These are phyloP conservation scores for Hemileccinum impolitum DNA, from an alignment of 768 basidiomycete genomes.

Conservation along the genomic window DNA sequence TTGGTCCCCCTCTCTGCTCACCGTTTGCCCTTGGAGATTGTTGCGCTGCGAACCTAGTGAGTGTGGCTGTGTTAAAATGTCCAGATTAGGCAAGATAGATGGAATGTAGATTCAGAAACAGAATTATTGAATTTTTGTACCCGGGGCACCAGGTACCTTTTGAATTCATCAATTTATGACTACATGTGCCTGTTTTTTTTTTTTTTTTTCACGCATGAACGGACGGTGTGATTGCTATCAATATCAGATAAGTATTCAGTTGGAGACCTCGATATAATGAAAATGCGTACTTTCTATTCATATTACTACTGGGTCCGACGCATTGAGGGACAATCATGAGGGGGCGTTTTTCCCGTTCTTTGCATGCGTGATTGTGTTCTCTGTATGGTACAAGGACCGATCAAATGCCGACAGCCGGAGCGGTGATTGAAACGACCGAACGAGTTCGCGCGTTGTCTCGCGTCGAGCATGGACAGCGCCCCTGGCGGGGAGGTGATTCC, in stretches of 20 bases:
- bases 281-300: too few species aligned
- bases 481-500: background rate
- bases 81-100: background rate
- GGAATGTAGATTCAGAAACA: background rate
- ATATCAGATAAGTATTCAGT: too few species aligned
- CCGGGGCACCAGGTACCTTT: too few species aligned
- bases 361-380: background rate
- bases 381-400: background rate
- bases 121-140: background rate
- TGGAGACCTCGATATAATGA: too few species aligned
- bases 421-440: slow-evolving; percentile 5
- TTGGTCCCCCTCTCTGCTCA: too few species aligned
- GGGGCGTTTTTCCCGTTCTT: background rate
- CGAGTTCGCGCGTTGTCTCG: slow-evolving; percentile 2
- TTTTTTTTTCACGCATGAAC: too few species aligned
- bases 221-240: too few species aligned
- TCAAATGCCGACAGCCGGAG: slow-evolving; percentile 4
- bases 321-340: background rate
- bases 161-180: too few species aligned
- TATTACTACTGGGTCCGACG: too few species aligned
- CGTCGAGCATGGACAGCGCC: background rate
- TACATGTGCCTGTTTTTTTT: too few species aligned
- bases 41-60: too few species aligned
- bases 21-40: too few species aligned
- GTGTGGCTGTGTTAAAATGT: background rate